Percentiles rank a stretch among this genome's conserved stretches.
Evolutionary conservation across 495 filamentous ascomycete genomes (phyloP).

Genomic region (Talaromyces stipitatus): DNA sequence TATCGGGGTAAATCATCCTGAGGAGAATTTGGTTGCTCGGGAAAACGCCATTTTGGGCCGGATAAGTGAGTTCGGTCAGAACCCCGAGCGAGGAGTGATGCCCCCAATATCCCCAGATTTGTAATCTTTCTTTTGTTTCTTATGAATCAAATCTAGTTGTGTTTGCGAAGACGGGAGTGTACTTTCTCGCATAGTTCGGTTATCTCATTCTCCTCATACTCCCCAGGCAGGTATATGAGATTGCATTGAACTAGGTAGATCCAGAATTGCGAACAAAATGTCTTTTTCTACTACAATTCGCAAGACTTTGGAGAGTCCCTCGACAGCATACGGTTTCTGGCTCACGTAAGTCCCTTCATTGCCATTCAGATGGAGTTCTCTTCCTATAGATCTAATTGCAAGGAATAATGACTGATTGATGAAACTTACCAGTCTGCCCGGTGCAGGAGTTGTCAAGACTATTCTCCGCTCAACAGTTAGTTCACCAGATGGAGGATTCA

Average conservation of each 20-base stretch:
- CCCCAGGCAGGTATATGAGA: neutral
- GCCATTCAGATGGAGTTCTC: too few species aligned
- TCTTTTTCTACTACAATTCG: slow-evolving; percentile 1
- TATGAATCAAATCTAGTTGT: neutral
- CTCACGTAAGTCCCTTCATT: slow-evolving; percentile 6
- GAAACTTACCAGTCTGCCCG: slow-evolving; percentile 19
- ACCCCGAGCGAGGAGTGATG: neutral
- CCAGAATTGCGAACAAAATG: neutral
- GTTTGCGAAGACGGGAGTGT: neutral
- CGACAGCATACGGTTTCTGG: slow-evolving; percentile 12
- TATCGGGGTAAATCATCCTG: neutral
- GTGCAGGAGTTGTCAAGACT: slow-evolving; percentile 26
- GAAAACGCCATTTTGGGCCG: neutral
- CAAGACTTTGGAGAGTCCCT: neutral
- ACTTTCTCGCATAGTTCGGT: neutral
- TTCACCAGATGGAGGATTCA: slow-evolving; percentile 19
- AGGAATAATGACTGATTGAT: neutral
- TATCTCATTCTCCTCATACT: neutral
- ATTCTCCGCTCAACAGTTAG: slow-evolving; percentile 24
- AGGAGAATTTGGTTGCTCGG: neutral
- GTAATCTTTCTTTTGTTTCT: neutral
- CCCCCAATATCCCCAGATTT: too few species aligned
- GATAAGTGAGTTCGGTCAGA: neutral
- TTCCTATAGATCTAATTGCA: neutral
- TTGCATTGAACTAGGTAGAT: neutral